Conservation (phyloP, 768 basidiomycete genomes). For the Kwoniella dejecticola region DNA sequence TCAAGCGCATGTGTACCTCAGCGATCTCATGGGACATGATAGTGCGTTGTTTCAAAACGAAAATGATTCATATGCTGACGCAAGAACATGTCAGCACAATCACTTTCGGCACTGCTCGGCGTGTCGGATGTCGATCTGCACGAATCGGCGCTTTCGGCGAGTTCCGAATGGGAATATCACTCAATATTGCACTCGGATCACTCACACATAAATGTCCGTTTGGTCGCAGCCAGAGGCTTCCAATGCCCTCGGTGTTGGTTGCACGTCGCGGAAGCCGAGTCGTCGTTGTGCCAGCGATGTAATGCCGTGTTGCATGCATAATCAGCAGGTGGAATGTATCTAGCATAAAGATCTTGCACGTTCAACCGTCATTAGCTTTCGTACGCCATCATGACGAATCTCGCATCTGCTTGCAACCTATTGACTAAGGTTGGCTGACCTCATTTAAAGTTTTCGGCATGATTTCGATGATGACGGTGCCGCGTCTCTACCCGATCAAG, state of each 20-base stretch:
- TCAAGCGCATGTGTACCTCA: slow-evolving; percentile 8
- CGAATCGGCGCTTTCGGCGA: background rate
- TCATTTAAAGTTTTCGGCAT: too few relatives aligned
- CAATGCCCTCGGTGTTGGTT: slow-evolving; percentile 96
- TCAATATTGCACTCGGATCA: slow-evolving; percentile 12
- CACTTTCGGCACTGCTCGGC: slow-evolving; percentile 18
- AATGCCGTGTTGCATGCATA: background rate
- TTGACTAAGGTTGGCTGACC: too few relatives aligned
- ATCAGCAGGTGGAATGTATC: background rate
- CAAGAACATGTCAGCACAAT: slow-evolving; percentile 7
- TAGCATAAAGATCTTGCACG: background rate
- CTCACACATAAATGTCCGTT: slow-evolving; percentile 46
- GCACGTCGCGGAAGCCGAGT: slow-evolving; percentile 62
- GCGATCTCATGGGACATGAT: background rate
- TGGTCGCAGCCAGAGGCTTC: slow-evolving; percentile 60
- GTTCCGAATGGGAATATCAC: background rate
- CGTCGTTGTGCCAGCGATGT: slow-evolving; percentile 71
- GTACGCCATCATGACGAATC: too few relatives aligned
- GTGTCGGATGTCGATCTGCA: slow-evolving; percentile 10
- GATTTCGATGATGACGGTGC: too few relatives aligned
- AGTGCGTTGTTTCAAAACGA: too few relatives aligned
- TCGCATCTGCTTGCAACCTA: background rate
- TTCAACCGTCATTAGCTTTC: too few relatives aligned
- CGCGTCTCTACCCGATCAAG: too few relatives aligned
- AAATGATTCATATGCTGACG: background rate